Evolutionary conservation across 169 alveolate genomes (phyloP), one percentile per base, ranked within the genome.

Genomic region (Cryptosporidium canis): DNA sequence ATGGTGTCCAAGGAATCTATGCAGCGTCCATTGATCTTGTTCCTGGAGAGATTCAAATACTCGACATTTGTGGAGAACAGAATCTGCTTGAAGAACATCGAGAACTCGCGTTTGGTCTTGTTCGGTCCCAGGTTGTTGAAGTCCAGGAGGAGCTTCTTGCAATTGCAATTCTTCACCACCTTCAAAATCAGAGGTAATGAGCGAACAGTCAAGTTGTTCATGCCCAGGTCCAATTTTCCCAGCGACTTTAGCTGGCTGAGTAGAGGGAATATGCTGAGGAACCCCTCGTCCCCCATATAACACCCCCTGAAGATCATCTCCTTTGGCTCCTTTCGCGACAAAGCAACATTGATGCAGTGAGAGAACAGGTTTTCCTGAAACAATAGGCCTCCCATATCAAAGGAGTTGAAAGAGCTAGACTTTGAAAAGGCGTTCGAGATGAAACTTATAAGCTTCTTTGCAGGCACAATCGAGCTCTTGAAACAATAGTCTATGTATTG

Each of bases 241-340:
- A 55, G 27, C 14, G 63, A 41, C 18, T 77, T 77, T 11, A 53
- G 21, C n/a, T 77, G 87, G 4, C 37, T 56, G 3, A 77, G 33
- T 77, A 77, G 61, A 11, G 72, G 70, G n/a, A 77, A 77, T 35
- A 77, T 77, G 18, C 35, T 44, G 12, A 44, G 37, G 27, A 77
- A 77, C 0, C 87, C 87, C 6, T 77, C 87, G 29, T 77, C 87
- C 2, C 72, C 72, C 87, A 77, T 77, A 77, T 77, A 77, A 55
- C 87, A 77, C 12, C 87, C 87, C 18, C 87, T 33, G 31, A 77
- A 77, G 24, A 61, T 58, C 27, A 77, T 77, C 51, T 77, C 87
- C 39, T 77, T 77, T n/a, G 87, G 87, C 3, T 77, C 87, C n/a
- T 41, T 55, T 21, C 72, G 33, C 7, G 72, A 55, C 14, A 77